Evolutionary conservation across 164 flowering plant species (phyloP), one percentile per base, ranked within the genome.

Genomic region (Tetracentron sinense): DNA sequence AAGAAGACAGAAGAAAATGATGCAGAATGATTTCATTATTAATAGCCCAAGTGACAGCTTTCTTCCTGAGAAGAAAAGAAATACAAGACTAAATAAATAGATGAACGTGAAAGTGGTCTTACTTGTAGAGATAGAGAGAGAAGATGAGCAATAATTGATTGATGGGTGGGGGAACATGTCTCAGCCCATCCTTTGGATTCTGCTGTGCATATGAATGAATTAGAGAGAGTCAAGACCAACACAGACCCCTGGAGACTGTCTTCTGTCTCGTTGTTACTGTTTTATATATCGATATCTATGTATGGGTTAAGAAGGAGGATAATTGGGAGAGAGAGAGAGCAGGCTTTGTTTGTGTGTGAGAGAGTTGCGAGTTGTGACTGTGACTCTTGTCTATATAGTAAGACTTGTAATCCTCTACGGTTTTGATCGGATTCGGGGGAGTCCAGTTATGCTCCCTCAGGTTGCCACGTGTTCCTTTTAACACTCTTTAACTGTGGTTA

Each of bases 1-100:
- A 49, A 78, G 69, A 46, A 81, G 54, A 60, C 62, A 78, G n/a
- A 76, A 66, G 58, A 61, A 62, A 52, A 75, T 54, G 55, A 69
- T 23, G 38, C 44, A 62, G 42, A 28, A 51, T 56, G 70, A 42
- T 63, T 61, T 78, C 84, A 81, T 81, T 65, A 23, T 69, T 42
- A 7, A 27, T 25, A 17, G 7, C 52, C 54, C 16, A 16, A 42
- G 27, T 50, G 52, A 46, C 54, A 44, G 48, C 16, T 28, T 52
- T 6, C 3, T 48, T 58, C 42, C 21, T 61, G 50, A 31, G 54
- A 67, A 21, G 42, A 38, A 57, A 33, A 10, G 55, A 17, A 25
- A 0, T 17, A 54, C 15, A 49, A 20, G 33, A 27, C 19, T 23
- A 61, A 48, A 69, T 74, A 74, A 65, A 74, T 70, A 74, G 77